phyloP scores from a whole-genome alignment of 192 early-diverging fungal genomes.

The Glomus cerebriforme region DNA sequence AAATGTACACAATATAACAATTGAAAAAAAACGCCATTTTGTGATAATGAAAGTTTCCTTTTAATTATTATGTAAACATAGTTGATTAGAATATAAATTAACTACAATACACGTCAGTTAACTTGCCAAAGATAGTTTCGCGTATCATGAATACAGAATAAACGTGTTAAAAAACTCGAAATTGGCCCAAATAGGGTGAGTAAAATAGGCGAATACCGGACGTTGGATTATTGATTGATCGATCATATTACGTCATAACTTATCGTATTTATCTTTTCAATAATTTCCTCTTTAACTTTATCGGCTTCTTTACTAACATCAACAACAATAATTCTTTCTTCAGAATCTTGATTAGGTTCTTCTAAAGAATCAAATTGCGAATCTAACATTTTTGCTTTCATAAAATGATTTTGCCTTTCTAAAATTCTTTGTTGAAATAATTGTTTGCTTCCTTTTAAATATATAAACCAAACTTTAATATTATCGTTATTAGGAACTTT shows the following conservation, averaged over 20 bases:
- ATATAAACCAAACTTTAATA: slow-evolving; percentile 26
- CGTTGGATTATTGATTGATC: no score
- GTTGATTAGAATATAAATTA: no score
- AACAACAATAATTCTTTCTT: slow-evolving; percentile 12
- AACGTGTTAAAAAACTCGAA: no score
- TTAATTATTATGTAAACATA: no score
- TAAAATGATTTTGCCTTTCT: slow-evolving; percentile 21
- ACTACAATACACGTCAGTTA: background rate
- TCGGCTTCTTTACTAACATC: background rate
- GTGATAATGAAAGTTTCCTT: no score
- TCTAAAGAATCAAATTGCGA: slow-evolving; percentile 17
- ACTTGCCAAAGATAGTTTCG: background rate
- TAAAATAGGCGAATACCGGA: no score
- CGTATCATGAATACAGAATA: no score
- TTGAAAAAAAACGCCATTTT: no score
- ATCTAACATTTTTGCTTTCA: slow-evolving; percentile 18
- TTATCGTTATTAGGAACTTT: background rate
- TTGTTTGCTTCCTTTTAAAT: slow-evolving; percentile 24
- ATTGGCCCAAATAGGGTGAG: no score
- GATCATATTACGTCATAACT: no score
- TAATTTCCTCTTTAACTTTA: background rate
- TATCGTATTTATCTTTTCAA: background rate
- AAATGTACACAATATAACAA: no score
- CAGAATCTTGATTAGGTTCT: slow-evolving; percentile 12
- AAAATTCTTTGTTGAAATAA: slow-evolving; percentile 14